A percentile compares a stretch with the other conserved stretches of the same genome.
Evolutionary conservation across 176 grass and related monocot species (phyloP).

Genomic region (Ensete ventricosum): DNA sequence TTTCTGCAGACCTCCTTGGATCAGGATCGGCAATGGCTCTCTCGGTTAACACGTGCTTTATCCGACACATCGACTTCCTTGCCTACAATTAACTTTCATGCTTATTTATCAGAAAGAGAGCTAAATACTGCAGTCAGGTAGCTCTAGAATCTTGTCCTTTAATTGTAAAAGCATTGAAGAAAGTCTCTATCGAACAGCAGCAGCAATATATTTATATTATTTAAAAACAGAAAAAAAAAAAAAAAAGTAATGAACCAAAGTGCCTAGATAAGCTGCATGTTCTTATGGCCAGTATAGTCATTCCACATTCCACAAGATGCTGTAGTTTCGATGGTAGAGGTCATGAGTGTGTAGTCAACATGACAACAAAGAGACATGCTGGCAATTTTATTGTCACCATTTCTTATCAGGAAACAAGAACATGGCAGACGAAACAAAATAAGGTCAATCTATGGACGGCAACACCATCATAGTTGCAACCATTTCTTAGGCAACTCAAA

Average conservation of each 20-base stretch:
- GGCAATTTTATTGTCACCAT: neutral
- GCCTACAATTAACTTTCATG: constrained; percentile 41
- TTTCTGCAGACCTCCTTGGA: constrained; percentile 66
- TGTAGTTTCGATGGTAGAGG: too few relatives aligned
- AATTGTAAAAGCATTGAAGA: too few relatives aligned
- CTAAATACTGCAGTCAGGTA: too few relatives aligned
- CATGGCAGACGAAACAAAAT: neutral
- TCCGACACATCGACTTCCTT: constrained; percentile 79
- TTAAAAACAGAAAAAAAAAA: too few relatives aligned
- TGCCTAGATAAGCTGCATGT: too few relatives aligned
- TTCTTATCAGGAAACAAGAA: neutral
- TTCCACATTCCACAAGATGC: too few relatives aligned
- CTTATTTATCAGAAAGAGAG: constrained; percentile 6
- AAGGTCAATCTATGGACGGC: too few relatives aligned
- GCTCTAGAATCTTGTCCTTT: too few relatives aligned
- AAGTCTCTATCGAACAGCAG: neutral
- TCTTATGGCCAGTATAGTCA: too few relatives aligned
- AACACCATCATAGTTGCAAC: neutral
- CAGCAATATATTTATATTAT: neutral
- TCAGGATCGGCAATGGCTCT: constrained; percentile 85
- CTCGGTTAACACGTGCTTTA: constrained; percentile 95
- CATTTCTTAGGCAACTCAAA: neutral
- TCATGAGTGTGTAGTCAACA: too few relatives aligned
- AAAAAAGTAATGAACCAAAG: too few relatives aligned
- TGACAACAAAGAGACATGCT: neutral